phyloP scores from a whole-genome alignment of 805 yeast species.

The Maudiozyma saulgeensis region DNA sequence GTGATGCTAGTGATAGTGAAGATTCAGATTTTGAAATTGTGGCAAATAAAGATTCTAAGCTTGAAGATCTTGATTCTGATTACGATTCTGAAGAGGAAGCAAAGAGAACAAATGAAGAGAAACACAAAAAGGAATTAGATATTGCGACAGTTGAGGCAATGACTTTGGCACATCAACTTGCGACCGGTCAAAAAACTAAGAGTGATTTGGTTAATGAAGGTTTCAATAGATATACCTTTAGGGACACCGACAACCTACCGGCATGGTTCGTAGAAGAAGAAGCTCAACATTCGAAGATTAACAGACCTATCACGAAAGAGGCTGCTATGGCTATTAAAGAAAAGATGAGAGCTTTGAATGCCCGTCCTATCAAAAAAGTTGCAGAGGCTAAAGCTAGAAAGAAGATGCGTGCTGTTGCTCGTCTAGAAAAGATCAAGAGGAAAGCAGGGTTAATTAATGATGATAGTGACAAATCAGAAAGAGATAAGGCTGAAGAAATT shows the following conservation, averaged over 20 bases:
- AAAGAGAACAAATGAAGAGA: conserved; percentile 33
- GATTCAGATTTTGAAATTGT: conserved; percentile 35
- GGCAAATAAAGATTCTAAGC: conserved; percentile 35
- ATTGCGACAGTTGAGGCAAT: conserved; percentile 91
- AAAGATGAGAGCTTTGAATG: conserved; percentile 72
- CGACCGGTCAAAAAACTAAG: conserved; percentile 76
- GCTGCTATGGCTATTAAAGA: conserved; percentile 72
- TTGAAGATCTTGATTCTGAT: conserved; percentile 32
- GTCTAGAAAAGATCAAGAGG: conserved; percentile 82
- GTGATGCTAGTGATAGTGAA: conserved; percentile 9
- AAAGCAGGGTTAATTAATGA: conserved; percentile 88
- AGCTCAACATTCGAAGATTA: conserved; percentile 70
- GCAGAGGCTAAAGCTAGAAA: conserved; percentile 94
- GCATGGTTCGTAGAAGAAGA: conserved; percentile 98
- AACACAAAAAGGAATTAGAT: conserved; percentile 59
- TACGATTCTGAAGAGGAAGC: conserved; percentile 47
- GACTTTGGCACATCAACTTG: conserved; percentile 95
- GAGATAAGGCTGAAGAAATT: conserved; percentile 91
- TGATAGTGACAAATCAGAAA: conserved; percentile 77
- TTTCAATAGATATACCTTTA: conserved; percentile 81
- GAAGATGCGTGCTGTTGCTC: conserved; percentile 81
- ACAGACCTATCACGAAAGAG: conserved; percentile 91
- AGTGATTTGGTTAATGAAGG: conserved; percentile 89
- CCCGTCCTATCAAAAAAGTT: conserved; percentile 98
- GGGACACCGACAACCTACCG: conserved; percentile 85